A percentile compares a stretch with the other conserved stretches of the same genome.
Conservation (phyloP, 768 basidiomycete species). For the Suillus alpinus region DNA sequence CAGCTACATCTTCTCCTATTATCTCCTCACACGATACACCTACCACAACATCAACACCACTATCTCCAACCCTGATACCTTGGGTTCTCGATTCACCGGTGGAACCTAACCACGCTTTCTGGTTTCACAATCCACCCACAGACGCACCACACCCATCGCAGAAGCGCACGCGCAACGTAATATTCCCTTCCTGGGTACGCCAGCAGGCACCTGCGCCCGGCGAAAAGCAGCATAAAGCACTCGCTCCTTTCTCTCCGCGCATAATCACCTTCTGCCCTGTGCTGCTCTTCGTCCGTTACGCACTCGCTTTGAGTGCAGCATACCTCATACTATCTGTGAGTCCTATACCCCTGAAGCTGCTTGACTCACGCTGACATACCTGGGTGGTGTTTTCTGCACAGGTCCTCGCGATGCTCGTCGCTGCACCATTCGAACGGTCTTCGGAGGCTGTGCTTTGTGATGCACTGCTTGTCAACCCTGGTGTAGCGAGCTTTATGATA, state of each 20-base stretch:
- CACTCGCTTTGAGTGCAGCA: background rate
- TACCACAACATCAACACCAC: background rate
- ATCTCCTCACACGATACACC: background rate
- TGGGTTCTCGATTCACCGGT: background rate
- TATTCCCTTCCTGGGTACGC: background rate
- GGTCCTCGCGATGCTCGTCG: background rate
- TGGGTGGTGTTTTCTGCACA: background rate
- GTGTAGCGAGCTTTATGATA: background rate
- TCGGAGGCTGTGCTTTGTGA: background rate
- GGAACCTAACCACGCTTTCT: background rate
- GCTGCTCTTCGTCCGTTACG: background rate
- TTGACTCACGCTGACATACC: background rate
- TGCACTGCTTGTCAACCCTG: background rate
- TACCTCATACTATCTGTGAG: slow-evolving; percentile 1
- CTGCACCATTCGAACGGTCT: background rate
- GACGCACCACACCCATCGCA: background rate
- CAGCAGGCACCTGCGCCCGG: background rate
- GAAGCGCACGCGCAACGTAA: background rate
- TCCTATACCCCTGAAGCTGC: background rate
- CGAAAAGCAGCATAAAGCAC: background rate
- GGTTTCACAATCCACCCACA: background rate
- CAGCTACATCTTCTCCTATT: background rate
- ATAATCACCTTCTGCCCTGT: slow-evolving; percentile 1
- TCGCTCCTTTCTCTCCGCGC: background rate
- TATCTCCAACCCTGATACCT: background rate